Percentiles rank a stretch among this genome's conserved stretches.
phyloP scores from a whole-genome alignment of 75 land plant species.

The Sequoiadendron giganteum region DNA sequence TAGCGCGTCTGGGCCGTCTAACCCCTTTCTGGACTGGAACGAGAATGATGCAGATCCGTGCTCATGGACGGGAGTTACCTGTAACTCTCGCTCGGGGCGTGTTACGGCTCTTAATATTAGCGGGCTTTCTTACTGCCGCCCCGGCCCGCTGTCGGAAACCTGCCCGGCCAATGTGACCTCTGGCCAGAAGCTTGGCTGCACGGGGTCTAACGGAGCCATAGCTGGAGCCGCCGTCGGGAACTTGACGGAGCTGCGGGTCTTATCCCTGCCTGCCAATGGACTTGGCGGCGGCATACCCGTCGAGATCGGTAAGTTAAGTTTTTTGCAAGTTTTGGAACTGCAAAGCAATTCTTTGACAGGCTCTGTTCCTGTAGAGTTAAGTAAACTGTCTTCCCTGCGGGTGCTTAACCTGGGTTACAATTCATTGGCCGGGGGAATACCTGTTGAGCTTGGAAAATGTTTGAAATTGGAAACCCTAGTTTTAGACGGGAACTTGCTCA shows the following conservation, averaged over 20 bases:
- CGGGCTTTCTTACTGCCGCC: not conserved
- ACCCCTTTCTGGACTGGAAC: conserved; percentile 49
- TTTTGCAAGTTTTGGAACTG: conserved; percentile 41
- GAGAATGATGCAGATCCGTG: conserved; percentile 26
- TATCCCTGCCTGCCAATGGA: conserved; percentile 32
- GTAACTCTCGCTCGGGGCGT: conserved; percentile 23
- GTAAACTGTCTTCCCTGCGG: conserved; percentile 11
- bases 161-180: not conserved
- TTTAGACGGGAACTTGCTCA: conserved; percentile 19
- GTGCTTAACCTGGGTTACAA: conserved; percentile 47
- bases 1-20: conserved; percentile 20
- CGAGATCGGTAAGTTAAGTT: conserved; percentile 19
- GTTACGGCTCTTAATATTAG: conserved; percentile 36
- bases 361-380: conserved; percentile 28
- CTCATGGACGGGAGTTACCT: conserved; percentile 53
- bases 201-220: conserved; percentile 29
- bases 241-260: conserved; percentile 35
- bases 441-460: conserved; percentile 14
- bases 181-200: not conserved
- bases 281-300: conserved; percentile 49
- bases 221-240: conserved; percentile 21
- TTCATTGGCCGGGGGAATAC: conserved; percentile 33
- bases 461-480: conserved; percentile 9
- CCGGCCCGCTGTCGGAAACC: not conserved
- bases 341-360: conserved; percentile 60